Percentiles rank a stretch among this genome's conserved stretches.
Evolutionary conservation across 2,329 filamentous ascomycete genomes (phyloP).

Genomic region (Aspergillus udagawae): DNA sequence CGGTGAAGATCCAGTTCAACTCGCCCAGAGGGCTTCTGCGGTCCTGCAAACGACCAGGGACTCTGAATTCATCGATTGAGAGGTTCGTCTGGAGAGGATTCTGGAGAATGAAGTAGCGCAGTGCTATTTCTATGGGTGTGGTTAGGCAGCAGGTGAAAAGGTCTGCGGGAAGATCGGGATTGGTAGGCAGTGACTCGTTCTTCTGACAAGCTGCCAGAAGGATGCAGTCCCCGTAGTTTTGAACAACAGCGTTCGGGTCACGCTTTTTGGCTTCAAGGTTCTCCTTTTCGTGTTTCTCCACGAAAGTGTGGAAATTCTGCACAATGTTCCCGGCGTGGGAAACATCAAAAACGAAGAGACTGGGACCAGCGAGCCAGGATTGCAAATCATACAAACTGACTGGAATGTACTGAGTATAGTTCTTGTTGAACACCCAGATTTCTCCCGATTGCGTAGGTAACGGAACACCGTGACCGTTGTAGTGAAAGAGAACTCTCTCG

Average conservation of each 20-base stretch:
- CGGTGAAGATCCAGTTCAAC: conserved; percentile 98
- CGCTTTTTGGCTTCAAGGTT: conserved; percentile 71
- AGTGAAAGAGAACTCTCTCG: conserved; percentile 94
- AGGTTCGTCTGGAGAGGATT: conserved; percentile 69
- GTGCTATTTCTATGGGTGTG: conserved; percentile 93
- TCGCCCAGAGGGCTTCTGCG: conserved; percentile 90
- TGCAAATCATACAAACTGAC: conserved; percentile 94
- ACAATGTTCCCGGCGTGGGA: conserved; percentile 95
- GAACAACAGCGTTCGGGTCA: conserved; percentile 64
- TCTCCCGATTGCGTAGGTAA: conserved; percentile 93
- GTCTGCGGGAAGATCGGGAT: conserved; percentile 87
- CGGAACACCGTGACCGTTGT: conserved; percentile 96
- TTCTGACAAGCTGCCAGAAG: conserved; percentile 88
- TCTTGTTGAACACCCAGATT: conserved; percentile 99
- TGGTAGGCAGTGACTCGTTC: conserved; percentile 90
- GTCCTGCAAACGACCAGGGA: conserved; percentile 89
- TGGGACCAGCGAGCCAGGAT: conserved; percentile 91
- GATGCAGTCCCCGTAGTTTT: conserved; percentile 77
- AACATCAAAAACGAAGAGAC: conserved; percentile 96
- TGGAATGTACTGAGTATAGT: conserved; percentile 97
- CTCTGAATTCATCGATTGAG: conserved; percentile 76
- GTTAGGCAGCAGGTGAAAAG: conserved; percentile 95
- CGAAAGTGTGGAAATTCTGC: conserved; percentile 88
- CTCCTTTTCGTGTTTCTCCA: conserved; percentile 90
- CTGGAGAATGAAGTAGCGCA: conserved; percentile 94